These are phyloP conservation scores for Asclepias syriaca DNA, from an alignment of 257 asterid species.

Conservation along the genomic window DNA sequence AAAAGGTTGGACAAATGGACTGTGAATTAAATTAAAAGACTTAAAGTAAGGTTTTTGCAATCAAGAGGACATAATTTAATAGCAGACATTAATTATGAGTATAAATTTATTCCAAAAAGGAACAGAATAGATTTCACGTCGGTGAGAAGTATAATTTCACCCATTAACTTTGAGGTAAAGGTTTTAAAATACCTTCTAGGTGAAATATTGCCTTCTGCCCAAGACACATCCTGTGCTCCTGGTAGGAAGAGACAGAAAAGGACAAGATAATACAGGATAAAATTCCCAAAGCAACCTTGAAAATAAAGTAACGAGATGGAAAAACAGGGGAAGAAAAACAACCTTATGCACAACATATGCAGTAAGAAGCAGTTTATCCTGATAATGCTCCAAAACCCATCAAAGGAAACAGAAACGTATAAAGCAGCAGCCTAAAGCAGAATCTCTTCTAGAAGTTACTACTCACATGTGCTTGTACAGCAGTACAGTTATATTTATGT, in stretches of 20 bases:
- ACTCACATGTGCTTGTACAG: no score
- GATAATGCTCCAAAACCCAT: neutral
- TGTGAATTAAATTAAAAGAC: neutral
- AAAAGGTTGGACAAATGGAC: neutral
- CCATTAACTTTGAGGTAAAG: neutral
- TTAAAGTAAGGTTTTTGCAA: neutral
- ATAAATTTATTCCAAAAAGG: neutral
- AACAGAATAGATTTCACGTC: neutral
- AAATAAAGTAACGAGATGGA: neutral
- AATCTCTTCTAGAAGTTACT: no score
- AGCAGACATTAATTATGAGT: neutral
- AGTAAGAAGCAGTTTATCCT: neutral
- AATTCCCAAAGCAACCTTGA: neutral
- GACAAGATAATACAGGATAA: neutral
- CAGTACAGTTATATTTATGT: no score
- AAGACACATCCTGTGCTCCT: slow-evolving; percentile 89
- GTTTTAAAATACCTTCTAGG: slow-evolving; percentile 71
- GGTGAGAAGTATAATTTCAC: neutral
- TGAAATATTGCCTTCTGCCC: slow-evolving; percentile 99
- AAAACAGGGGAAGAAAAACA: neutral
- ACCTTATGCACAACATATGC: neutral
- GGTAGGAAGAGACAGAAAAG: slow-evolving; percentile 19
- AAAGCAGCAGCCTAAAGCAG: no score
- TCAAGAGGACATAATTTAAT: neutral
- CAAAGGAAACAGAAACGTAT: neutral